phyloP scores from a whole-genome alignment of 768 basidiomycete genomes.

The Agrocybe praecox region DNA sequence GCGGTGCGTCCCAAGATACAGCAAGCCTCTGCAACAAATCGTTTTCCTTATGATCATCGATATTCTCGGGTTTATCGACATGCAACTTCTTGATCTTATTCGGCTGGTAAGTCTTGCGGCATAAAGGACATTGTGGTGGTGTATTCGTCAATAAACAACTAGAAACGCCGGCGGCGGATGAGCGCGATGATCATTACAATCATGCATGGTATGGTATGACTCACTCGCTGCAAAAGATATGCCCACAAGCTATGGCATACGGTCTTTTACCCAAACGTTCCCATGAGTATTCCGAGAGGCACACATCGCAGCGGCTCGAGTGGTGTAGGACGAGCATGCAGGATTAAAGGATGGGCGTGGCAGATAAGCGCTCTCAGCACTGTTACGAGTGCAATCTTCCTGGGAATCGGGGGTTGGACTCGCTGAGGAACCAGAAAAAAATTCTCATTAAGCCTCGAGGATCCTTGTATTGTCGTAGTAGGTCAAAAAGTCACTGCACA shows the following conservation, averaged over 20 bases:
- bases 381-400: too few relatives aligned
- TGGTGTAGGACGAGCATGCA: slow-evolving; percentile 65
- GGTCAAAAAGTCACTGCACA: not conserved
- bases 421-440: too few relatives aligned
- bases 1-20: slow-evolving; percentile 41
- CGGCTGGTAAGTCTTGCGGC: slow-evolving; percentile 60
- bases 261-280: slow-evolving; percentile 53
- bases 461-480: not conserved
- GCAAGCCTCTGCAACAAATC: slow-evolving; percentile 39
- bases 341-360: not conserved
- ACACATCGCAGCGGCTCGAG: slow-evolving; percentile 76
- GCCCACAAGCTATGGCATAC: slow-evolving; percentile 76
- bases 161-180: slow-evolving; percentile 4
- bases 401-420: too few relatives aligned
- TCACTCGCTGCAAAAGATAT: slow-evolving; percentile 72
- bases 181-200: not conserved
- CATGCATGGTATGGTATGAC: slow-evolving; percentile 22
- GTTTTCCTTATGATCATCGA: slow-evolving; percentile 34
- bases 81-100: slow-evolving; percentile 68
- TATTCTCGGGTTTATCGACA: slow-evolving; percentile 49
- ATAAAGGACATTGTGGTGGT: slow-evolving; percentile 64
- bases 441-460: not conserved
- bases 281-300: slow-evolving; percentile 65
- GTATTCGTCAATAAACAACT: slow-evolving; percentile 59
- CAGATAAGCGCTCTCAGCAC: too few relatives aligned